These are phyloP conservation scores for Leccinum rimulosum DNA, from an alignment of 768 basidiomycete genomes.

Conservation along the genomic window DNA sequence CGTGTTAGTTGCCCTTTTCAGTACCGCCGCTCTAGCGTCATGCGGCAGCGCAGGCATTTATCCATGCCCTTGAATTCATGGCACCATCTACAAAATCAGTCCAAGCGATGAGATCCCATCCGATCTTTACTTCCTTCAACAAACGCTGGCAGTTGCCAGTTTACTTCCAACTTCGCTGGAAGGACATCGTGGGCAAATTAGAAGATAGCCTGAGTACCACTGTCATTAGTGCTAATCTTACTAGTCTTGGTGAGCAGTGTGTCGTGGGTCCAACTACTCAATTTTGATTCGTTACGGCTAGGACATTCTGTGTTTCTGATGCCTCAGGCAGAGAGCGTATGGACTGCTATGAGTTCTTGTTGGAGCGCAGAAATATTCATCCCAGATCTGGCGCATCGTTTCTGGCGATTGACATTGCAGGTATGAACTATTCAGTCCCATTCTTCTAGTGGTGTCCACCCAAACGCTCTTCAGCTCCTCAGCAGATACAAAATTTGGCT, in stretches of 20 bases:
- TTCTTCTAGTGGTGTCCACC: not conserved
- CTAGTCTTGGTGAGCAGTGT: constrained; percentile 40
- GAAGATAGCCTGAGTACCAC: constrained; percentile 61
- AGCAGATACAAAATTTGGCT: constrained; percentile 81
- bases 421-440: constrained; percentile 36
- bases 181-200: constrained; percentile 78
- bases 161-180: constrained; percentile 97
- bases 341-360: constrained; percentile 71
- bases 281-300: constrained; percentile 7
- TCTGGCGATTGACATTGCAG: constrained; percentile 92
- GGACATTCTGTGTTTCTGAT: constrained; percentile 46
- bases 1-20: not conserved
- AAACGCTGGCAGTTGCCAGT: constrained; percentile 94
- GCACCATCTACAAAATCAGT: constrained; percentile 75
- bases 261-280: not conserved
- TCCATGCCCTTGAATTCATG: constrained; percentile 76
- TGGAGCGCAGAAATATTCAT: constrained; percentile 90
- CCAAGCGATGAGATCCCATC: constrained; percentile 68
- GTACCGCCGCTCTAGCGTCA: constrained; percentile 58
- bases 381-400: constrained; percentile 75
- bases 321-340: constrained; percentile 63
- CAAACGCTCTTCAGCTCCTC: constrained; percentile 53
- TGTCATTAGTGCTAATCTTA: constrained; percentile 37
- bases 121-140: constrained; percentile 69
- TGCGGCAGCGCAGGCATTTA: constrained; percentile 77